These are phyloP conservation scores for Cladophialophora carrionii DNA, from an alignment of 2,329 filamentous ascomycete genomes.

Conservation along the genomic window DNA sequence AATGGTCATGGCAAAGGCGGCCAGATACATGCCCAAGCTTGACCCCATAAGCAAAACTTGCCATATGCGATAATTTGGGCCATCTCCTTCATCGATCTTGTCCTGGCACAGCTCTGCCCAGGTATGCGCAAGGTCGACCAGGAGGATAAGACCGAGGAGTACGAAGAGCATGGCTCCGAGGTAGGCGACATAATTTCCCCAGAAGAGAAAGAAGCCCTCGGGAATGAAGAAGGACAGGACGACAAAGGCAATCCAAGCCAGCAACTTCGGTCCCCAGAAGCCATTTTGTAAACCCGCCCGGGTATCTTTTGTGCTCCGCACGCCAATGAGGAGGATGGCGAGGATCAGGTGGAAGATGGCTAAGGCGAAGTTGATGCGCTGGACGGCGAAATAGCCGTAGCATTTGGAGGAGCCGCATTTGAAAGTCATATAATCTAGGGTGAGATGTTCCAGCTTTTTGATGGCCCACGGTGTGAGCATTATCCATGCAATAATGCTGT, in stretches of 20 bases:
- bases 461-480: conserved; percentile 99
- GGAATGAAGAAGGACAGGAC: conserved; percentile 95
- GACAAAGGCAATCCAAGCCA: conserved; percentile 83
- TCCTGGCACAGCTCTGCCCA: conserved; percentile 96
- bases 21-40: conserved; percentile 89
- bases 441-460: conserved; percentile 88
- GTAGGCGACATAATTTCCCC: conserved; percentile 92
- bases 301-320: conserved; percentile 82
- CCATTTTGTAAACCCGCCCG: conserved; percentile 91
- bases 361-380: conserved; percentile 96
- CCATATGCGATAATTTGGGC: conserved; percentile 73
- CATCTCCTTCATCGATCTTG: conserved; percentile 74
- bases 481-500: conserved; percentile 97
- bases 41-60: conserved; percentile 85
- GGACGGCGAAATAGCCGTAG: conserved; percentile 93
- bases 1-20: conserved; percentile 89
- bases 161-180: conserved; percentile 90
- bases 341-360: conserved; percentile 90
- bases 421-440: conserved; percentile 94
- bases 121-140: conserved; percentile 92
- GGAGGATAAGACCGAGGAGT: conserved; percentile 83
- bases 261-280: conserved; percentile 97
- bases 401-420: conserved; percentile 81
- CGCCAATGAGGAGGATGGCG: conserved; percentile 80
- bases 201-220: conserved; percentile 90